A percentile compares a stretch with the other conserved stretches of the same genome.
phyloP scores from a whole-genome alignment of 371 early-diverging fungal genomes.

The Mucor lusitanicus region DNA sequence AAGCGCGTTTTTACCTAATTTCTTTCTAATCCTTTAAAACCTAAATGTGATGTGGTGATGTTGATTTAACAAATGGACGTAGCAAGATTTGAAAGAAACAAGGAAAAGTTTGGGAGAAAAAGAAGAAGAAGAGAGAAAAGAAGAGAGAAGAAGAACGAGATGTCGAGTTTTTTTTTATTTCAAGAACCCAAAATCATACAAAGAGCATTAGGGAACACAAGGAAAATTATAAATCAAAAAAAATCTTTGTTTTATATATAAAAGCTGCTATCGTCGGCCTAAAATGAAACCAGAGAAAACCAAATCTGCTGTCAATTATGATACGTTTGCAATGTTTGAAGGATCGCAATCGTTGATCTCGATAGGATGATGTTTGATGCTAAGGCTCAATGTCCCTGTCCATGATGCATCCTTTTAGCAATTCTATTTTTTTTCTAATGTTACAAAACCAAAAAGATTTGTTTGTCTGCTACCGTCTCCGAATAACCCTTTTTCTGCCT shows the following conservation, averaged over 20 bases:
- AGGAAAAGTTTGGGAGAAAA: background rate
- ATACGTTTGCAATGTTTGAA: background rate
- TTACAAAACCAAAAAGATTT: constrained; percentile 1
- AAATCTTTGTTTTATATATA: background rate
- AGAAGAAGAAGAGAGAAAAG: constrained; percentile 1
- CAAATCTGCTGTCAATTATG: background rate
- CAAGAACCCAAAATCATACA: background rate
- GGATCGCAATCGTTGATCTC: background rate
- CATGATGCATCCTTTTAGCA: background rate
- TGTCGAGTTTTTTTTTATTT: background rate
- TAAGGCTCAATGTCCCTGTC: background rate
- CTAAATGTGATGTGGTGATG: background rate
- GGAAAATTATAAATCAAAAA: background rate
- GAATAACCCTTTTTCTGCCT: background rate
- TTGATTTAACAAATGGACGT: background rate
- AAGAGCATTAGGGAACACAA: constrained; percentile 2
- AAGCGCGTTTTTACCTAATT: background rate
- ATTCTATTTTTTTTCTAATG: background rate
- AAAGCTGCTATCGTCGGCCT: background rate
- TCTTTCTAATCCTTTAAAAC: background rate
- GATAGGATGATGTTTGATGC: background rate
- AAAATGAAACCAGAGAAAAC: background rate
- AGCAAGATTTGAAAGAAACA: background rate
- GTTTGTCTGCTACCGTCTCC: constrained; percentile 18
- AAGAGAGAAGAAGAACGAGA: background rate